A percentile compares a stretch with the other conserved stretches of the same genome.
phyloP scores from a whole-genome alignment of 176 grass and related monocot species.

The Aegilops sharonensis region DNA sequence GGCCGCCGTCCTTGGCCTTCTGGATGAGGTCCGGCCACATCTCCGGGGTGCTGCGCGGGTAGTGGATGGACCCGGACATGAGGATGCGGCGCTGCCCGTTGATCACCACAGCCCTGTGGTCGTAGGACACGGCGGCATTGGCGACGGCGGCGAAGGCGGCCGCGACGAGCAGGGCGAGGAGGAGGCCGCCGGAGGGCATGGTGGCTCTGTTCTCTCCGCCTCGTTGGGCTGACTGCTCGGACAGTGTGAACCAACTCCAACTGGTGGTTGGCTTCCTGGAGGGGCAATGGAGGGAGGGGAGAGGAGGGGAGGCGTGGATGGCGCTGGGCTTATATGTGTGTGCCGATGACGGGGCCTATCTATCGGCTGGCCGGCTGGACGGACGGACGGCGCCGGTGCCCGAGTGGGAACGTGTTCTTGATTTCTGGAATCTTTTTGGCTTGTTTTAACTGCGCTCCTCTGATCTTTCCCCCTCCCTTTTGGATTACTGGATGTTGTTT shows the following conservation, averaged over 20 bases:
- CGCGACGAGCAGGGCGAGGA: not conserved
- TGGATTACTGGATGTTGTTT: conserved; percentile 13
- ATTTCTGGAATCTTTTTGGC: not conserved
- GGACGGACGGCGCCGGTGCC: not conserved
- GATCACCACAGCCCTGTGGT: conserved; percentile 62
- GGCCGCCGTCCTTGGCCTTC: conserved; percentile 93
- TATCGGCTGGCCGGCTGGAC: not conserved
- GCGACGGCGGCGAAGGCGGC: not conserved
- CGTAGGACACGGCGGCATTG: conserved; percentile 73
- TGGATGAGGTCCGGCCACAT: conserved; percentile 98
- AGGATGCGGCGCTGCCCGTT: conserved; percentile 76
- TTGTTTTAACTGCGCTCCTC: conserved; percentile 1
- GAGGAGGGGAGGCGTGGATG: not conserved
- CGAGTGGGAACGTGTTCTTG: conserved; percentile 14
- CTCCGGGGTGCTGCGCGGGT: conserved; percentile 98
- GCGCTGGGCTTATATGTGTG: conserved; percentile 38
- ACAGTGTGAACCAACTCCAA: not conserved
- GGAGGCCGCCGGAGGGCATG: conserved; percentile 32
- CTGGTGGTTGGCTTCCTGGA: conserved; percentile 21
- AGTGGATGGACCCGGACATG: conserved; percentile 96
- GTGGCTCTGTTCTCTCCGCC: not conserved
- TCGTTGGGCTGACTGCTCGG: not conserved
- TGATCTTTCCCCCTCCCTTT: conserved; percentile 21
- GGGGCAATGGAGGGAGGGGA: conserved; percentile 20
- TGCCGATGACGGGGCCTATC: not conserved